Percentiles rank a stretch among this genome's conserved stretches.
Conservation (phyloP, 2,329 filamentous ascomycete genomes). For the Trichoderma sp. region DNA sequence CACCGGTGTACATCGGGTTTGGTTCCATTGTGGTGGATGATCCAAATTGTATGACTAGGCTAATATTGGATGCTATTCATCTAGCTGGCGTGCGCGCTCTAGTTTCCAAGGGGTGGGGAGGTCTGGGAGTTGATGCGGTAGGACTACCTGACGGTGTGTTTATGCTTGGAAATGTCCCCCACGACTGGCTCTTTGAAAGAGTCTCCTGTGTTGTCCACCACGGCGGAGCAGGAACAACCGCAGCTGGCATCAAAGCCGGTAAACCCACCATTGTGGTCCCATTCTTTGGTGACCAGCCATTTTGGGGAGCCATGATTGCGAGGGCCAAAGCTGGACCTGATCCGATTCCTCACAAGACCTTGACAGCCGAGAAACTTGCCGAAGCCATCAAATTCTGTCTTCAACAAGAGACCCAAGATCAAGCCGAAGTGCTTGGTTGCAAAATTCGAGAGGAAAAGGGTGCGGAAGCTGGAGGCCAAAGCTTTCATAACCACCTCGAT, state of each 20-base stretch:
- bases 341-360: slow-evolving; percentile 65
- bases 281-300: slow-evolving; percentile 83
- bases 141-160: slow-evolving; percentile 72
- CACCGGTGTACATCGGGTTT: slow-evolving; percentile 79
- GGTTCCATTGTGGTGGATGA: slow-evolving; percentile 80
- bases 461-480: slow-evolving; percentile 59
- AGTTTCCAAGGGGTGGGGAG: slow-evolving; percentile 86
- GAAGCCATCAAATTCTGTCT: slow-evolving; percentile 61
- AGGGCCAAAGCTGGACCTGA: slow-evolving; percentile 68
- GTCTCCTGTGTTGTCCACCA: slow-evolving; percentile 84
- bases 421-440: slow-evolving; percentile 55
- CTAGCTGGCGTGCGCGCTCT: slow-evolving; percentile 70
- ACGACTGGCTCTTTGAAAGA: slow-evolving; percentile 83
- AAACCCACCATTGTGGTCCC: slow-evolving; percentile 80
- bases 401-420: slow-evolving; percentile 55
- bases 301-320: slow-evolving; percentile 76
- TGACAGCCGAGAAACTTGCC: slow-evolving; percentile 64
- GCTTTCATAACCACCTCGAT: slow-evolving; percentile 69
- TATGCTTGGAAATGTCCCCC: slow-evolving; percentile 80
- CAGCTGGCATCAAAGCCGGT: slow-evolving; percentile 77
- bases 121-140: slow-evolving; percentile 68
- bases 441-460: slow-evolving; percentile 67
- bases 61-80: slow-evolving; percentile 69
- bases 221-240: slow-evolving; percentile 83
- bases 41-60: slow-evolving; percentile 64